Percentiles rank a stretch among this genome's conserved stretches.
Conservation (phyloP, 2,329 filamentous ascomycete species). For the Neopestalotiopsis sp. region DNA sequence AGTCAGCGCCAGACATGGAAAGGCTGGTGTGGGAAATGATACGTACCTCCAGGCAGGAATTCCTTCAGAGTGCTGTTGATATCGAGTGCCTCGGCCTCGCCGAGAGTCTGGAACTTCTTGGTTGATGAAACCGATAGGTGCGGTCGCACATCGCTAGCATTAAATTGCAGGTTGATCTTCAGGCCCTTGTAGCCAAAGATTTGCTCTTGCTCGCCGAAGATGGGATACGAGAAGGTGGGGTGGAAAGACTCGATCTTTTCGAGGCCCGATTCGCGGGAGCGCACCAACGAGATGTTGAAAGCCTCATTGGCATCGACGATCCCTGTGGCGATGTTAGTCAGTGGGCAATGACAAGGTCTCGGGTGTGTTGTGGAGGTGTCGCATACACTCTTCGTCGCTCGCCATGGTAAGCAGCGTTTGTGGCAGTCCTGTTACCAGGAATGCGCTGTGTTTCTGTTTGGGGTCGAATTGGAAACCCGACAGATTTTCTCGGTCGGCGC, state of each 20-base stretch:
- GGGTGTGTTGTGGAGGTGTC: neutral
- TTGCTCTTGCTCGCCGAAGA: constrained; percentile 91
- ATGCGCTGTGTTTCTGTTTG: neutral
- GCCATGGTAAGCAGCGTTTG: constrained; percentile 17
- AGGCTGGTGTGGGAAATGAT: constrained; percentile 14
- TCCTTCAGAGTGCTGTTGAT: constrained; percentile 66
- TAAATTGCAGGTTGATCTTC: constrained; percentile 72
- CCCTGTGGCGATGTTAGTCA: constrained; percentile 15
- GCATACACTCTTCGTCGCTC: constrained; percentile 22
- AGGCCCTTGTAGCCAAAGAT: constrained; percentile 91
- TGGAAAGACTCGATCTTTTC: constrained; percentile 73
- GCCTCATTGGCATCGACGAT: constrained; percentile 50
- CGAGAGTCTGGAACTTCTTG: constrained; percentile 72
- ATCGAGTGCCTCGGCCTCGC: constrained; percentile 72
- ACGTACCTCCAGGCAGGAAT: constrained; percentile 71
- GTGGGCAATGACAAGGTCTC: neutral
- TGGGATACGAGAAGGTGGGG: constrained; percentile 86
- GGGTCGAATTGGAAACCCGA: neutral
- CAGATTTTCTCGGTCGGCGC: neutral
- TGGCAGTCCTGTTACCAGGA: neutral
- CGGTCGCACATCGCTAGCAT: constrained; percentile 77
- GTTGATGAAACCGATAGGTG: constrained; percentile 73
- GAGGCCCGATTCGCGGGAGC: constrained; percentile 51
- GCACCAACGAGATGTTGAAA: constrained; percentile 64
- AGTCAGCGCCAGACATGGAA: constrained; percentile 21